A percentile compares a stretch with the other conserved stretches of the same genome.
phyloP scores from a whole-genome alignment of 495 filamentous ascomycete genomes.

The Neurospora intermedia region DNA sequence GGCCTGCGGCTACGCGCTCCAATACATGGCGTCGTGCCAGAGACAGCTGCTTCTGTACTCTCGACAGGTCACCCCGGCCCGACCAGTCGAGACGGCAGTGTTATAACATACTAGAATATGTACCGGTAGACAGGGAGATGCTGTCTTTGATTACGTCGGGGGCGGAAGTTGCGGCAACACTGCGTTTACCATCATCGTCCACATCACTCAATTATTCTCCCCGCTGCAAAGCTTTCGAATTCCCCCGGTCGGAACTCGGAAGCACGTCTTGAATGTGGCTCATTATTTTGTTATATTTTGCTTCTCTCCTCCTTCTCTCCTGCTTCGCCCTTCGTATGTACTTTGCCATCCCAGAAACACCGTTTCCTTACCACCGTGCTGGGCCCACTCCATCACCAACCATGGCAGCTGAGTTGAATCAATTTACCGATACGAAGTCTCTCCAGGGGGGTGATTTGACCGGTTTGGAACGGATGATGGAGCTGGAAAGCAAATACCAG shows the following conservation, averaged over 20 bases:
- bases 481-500: conserved; percentile 42
- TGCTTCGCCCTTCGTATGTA: conserved; percentile 1
- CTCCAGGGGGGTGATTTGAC: conserved; percentile 9
- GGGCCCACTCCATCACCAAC: conserved; percentile 14
- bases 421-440: not conserved
- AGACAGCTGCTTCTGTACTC: conserved; percentile 12
- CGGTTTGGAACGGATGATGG: conserved; percentile 40
- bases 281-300: not conserved
- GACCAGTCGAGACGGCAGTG: not conserved
- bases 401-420: conserved; percentile 11
- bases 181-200: conserved; percentile 3
- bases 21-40: conserved; percentile 4
- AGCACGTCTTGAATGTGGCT: not conserved
- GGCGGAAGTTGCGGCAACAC: conserved; percentile 10
- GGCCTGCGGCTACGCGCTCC: conserved; percentile 25
- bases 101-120: not conserved
- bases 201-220: not conserved
- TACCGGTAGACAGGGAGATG: not conserved
- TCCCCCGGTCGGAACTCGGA: not conserved
- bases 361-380: conserved; percentile 10
- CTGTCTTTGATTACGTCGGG: conserved; percentile 8
- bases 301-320: not conserved
- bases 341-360: not conserved
- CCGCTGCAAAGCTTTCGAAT: not conserved
- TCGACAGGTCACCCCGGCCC: conserved; percentile 6